Percentiles rank a stretch among this genome's conserved stretches.
These are phyloP conservation scores for Geoglossum cookeanum DNA, from an alignment of 2,329 filamentous ascomycete genomes.

Conservation along the genomic window DNA sequence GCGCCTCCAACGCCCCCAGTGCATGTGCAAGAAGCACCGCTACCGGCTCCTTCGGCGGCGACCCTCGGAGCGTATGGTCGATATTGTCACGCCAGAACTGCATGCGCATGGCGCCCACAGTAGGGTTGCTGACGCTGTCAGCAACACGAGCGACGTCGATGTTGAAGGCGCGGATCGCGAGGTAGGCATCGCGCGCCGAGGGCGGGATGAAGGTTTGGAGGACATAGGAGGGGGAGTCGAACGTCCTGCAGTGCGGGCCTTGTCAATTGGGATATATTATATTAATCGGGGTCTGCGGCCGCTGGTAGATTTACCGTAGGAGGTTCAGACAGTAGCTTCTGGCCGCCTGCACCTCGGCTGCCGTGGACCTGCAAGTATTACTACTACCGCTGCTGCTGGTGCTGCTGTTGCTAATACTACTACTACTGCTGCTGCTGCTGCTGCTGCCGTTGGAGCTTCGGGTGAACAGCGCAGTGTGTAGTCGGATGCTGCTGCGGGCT, in stretches of 20 bases:
- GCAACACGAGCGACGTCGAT: constrained; percentile 79
- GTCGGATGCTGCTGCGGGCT: neutral
- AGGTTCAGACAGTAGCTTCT: constrained; percentile 1
- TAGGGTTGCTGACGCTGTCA: constrained; percentile 73
- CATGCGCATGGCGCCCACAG: constrained; percentile 71
- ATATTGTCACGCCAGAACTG: constrained; percentile 90
- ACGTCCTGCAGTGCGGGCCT: constrained; percentile 37
- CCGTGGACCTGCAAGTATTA: neutral
- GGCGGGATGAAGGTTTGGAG: constrained; percentile 69
- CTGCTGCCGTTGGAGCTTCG: neutral
- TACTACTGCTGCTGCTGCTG: too few species aligned
- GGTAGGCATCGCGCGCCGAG: constrained; percentile 60
- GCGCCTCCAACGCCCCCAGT: constrained; percentile 34
- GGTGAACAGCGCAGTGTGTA: neutral
- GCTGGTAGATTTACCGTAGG: neutral
- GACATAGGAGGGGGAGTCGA: constrained; percentile 76
- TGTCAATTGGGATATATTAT: constrained; percentile 14
- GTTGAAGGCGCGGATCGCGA: constrained; percentile 82
- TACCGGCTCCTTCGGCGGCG: constrained; percentile 77
- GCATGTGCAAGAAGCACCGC: constrained; percentile 65
- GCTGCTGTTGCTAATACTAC: neutral
- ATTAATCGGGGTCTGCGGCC: neutral
- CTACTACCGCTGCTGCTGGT: neutral
- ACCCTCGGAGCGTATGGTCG: constrained; percentile 53
- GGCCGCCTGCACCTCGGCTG: neutral